Percentiles rank a stretch among this genome's conserved stretches.
These are phyloP conservation scores for Pisolithus thermaeus DNA, from an alignment of 1,284 basidiomycete genomes.

Conservation along the genomic window DNA sequence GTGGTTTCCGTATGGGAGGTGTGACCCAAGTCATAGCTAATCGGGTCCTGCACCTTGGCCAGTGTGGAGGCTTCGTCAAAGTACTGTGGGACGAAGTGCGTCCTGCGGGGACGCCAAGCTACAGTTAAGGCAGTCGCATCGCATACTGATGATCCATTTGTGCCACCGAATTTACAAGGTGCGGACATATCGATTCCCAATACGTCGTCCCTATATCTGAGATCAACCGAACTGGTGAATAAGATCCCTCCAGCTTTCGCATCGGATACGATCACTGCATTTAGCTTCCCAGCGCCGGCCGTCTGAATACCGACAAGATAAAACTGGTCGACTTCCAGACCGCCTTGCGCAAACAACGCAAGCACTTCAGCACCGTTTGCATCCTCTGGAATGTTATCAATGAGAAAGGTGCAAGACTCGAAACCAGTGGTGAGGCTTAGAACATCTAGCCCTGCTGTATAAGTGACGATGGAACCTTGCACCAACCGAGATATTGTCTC, in stretches of 20 bases:
- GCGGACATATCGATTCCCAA: neutral
- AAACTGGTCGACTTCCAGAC: conserved; percentile 27
- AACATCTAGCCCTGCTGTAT: conserved; percentile 35
- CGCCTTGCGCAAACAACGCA: conserved; percentile 33
- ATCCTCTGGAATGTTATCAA: conserved; percentile 33
- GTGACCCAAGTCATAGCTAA: neutral
- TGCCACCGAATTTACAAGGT: neutral
- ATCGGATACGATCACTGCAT: neutral
- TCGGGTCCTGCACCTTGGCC: neutral
- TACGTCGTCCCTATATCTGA: neutral
- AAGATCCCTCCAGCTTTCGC: neutral
- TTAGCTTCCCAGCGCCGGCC: neutral
- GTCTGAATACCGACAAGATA: conserved; percentile 23
- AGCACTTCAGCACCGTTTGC: conserved; percentile 30
- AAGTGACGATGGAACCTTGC: conserved; percentile 38
- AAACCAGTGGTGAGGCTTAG: conserved; percentile 35
- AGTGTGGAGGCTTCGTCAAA: neutral
- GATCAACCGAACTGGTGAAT: neutral
- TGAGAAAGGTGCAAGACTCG: conserved; percentile 36
- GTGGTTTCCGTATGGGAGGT: neutral
- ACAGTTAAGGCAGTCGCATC: neutral
- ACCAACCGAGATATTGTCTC: conserved; percentile 33
- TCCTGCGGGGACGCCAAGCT: neutral
- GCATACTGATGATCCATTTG: neutral
- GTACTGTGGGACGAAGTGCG: neutral